Base-by-base conservation (phyloP, 2,329 filamentous ascomycete genomes). In the Colletotrichum nymphaeae region DNA sequence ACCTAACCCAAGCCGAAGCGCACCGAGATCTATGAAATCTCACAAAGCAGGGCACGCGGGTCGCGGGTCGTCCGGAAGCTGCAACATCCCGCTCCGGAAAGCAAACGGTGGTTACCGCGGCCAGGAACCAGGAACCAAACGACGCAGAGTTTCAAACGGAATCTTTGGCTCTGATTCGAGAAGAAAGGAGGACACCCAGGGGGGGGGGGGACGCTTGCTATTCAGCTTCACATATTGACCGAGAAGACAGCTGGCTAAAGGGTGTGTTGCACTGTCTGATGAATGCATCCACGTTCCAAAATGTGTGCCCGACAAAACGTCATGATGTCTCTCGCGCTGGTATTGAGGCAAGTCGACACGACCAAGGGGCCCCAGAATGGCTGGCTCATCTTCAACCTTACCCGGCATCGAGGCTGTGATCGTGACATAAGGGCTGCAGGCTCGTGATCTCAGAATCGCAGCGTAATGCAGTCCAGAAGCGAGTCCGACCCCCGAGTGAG, bases 361-460 rank as follows among this genome's bases (percentile, higher is more conserved):
- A 14, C 26, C 32, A 42, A n/a, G 11, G 26, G 32, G 24, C 3
- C 14, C 6, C 55, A 12, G 26, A 42, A 32, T 26, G 46, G 55
- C 32, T 46, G 58, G 22, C 24, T 14, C 24, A 60, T 30, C 49
- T 37, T 57, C 24, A 35, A 28, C 28, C 24, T 46, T 22, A 52
- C 37, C 32, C 24, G 26, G 11, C 32, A 14, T 19, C 22, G 30
- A 42, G 35, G 55, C 55, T 66, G 5, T 53, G 59, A 59, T 72
- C 14, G 63, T 57, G 49, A 24, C 56, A 66, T 49, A 46, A 72
- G 63, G 68, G 72, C 72, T 74, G 68, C 63, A 72, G 72, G 42
- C 30, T 46, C 49, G 11, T 67, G 26, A 72, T 72, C 68, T 57
- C 37, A 52, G 37, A 16, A 35, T 59, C 66, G 67, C n/a, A n/a